Conservation (phyloP, 495 filamentous ascomycete species). For the Lepraria neglecta region DNA sequence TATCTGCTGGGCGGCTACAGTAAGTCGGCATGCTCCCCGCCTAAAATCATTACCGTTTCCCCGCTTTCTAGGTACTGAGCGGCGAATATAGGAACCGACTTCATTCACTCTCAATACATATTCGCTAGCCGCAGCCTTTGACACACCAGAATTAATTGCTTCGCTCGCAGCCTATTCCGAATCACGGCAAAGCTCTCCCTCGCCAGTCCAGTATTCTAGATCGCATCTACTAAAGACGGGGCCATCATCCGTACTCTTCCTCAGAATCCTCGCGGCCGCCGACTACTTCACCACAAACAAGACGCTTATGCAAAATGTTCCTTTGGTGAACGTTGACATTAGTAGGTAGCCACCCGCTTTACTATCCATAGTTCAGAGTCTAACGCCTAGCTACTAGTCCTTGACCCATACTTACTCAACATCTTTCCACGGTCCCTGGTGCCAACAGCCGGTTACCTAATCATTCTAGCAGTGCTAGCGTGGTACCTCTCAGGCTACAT, state of each 20-base stretch:
- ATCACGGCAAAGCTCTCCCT: constrained; percentile 35
- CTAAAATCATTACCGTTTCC: background rate
- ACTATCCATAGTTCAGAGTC: constrained; percentile 4
- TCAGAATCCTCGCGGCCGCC: constrained; percentile 68
- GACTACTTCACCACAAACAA: constrained; percentile 73
- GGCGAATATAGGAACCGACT: constrained; percentile 69
- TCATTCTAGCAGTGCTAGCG: constrained; percentile 48
- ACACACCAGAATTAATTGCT: constrained; percentile 53
- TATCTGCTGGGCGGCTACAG: constrained; percentile 89
- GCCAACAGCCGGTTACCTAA: constrained; percentile 56
- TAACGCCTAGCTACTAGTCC: constrained; percentile 41
- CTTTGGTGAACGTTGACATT: constrained; percentile 72
- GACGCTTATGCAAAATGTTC: constrained; percentile 68
- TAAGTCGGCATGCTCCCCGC: constrained; percentile 41
- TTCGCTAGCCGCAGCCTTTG: constrained; percentile 51
- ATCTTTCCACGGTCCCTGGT: constrained; percentile 63
- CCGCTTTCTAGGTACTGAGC: background rate
- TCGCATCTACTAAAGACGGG: background rate
- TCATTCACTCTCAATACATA: constrained; percentile 63
- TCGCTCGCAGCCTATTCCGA: constrained; percentile 59
- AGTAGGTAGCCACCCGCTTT: constrained; percentile 36
- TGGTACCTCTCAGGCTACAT: constrained; percentile 40
- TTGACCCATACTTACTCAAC: constrained; percentile 78
- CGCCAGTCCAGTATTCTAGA: background rate
- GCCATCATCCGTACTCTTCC: constrained; percentile 50